A percentile compares a stretch with the other conserved stretches of the same genome.
Conservation (phyloP, 768 basidiomycete species). For the Galerina marginata region DNA sequence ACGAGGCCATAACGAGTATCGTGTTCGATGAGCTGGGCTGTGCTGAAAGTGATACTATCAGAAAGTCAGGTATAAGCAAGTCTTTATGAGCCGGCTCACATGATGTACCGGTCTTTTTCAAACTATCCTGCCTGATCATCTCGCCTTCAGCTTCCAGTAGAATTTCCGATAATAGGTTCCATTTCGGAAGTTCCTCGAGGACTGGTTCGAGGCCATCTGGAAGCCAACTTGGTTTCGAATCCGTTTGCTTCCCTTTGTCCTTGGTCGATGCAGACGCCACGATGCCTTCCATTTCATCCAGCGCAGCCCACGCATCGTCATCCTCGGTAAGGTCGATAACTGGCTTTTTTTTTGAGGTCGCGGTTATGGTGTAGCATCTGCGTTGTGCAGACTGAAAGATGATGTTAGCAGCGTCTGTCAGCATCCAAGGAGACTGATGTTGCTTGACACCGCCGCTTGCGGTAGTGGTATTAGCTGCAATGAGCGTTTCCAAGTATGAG, state of each 20-base stretch:
- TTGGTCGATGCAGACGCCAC: slow-evolving; percentile 9
- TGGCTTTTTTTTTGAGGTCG: slow-evolving; percentile 24
- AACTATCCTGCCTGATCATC: slow-evolving; percentile 63
- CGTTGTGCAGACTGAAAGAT: slow-evolving; percentile 83
- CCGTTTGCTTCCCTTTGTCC: slow-evolving; percentile 25
- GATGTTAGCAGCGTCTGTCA: slow-evolving; percentile 88
- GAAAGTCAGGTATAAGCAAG: neutral
- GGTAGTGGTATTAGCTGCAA: slow-evolving; percentile 57
- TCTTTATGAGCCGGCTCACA: slow-evolving; percentile 19
- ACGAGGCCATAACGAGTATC: slow-evolving; percentile 88
- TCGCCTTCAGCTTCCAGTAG: slow-evolving; percentile 91
- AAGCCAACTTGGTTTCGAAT: slow-evolving; percentile 60
- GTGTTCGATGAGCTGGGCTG: slow-evolving; percentile 65
- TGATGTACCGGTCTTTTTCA: slow-evolving; percentile 29
- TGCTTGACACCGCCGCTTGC: slow-evolving; percentile 59
- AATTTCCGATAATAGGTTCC: slow-evolving; percentile 84
- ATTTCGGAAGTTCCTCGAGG: slow-evolving; percentile 94
- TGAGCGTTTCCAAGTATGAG: slow-evolving; percentile 87
- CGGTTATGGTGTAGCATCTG: slow-evolving; percentile 71
- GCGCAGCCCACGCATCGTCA: slow-evolving; percentile 76
- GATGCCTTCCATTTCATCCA: slow-evolving; percentile 64
- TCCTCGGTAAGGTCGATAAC: slow-evolving; percentile 57
- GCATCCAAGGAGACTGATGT: slow-evolving; percentile 87
- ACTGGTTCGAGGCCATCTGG: slow-evolving; percentile 83
- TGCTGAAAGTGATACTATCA: slow-evolving; percentile 22